Evolutionary conservation across 1,139 yeast species (phyloP), one percentile per base, ranked within the genome.

Genomic region (Maudiozyma humilis): DNA sequence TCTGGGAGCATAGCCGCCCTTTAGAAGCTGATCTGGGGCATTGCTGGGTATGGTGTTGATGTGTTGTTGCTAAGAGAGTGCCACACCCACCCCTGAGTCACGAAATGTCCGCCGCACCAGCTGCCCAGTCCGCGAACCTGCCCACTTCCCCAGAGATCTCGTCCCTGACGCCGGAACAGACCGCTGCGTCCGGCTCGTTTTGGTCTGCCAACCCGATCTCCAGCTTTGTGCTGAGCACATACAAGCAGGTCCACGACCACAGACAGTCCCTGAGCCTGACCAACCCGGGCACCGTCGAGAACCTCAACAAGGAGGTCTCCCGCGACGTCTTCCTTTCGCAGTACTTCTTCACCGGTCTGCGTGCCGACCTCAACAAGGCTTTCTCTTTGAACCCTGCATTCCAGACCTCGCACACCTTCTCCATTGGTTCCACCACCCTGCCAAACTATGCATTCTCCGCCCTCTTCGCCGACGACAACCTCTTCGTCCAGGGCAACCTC

Each of bases 211-310:
- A 86, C 71, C 95, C 96, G 45, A 78, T 86, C 44, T 81, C 85
- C 60, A 77, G 87, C 45, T 86, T 81, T 68, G 71, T 86, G 58
- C 81, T 84, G 65, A 85, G 83, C 62, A 84, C 82, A 49, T 83
- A 84, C 68, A 74, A 70, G 60, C 76, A 81, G 55, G 74, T 91
- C 50, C 67, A 78, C 51, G 81, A 80, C 57, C 94, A 89, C 65
- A 81, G 98, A 67, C 73, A 76, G 49, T 79, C 93, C 10, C 75
- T 89, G 52, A 87, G 88, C 47, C 77, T 91, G 62, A 70, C 78
- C 56, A 87, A 88, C 70, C 98, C 98, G 44, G 98, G 97, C 55
- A 83, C 96, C 52, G 79, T 87, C 65, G 98, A 91, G 71, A 87
- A 88, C 71, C 73, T 91, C 65, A 83, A 79, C 72, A 87, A 87